Evolutionary conservation across 371 early-diverging fungal species (phyloP), one percentile per base, ranked within the genome.

Genomic region (Nosema muscidifuracis): DNA sequence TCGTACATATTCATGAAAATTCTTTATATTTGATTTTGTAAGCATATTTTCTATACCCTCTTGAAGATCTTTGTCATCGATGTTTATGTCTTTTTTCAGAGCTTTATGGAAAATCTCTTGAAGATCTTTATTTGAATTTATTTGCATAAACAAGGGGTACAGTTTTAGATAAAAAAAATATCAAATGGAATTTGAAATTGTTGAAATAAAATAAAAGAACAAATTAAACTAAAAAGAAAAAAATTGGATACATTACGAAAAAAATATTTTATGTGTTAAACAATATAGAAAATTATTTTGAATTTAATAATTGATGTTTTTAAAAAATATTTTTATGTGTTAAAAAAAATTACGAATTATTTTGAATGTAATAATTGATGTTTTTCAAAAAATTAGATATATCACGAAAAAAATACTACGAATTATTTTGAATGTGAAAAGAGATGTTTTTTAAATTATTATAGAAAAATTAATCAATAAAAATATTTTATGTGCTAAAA

Each of bases 1-100:
- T 15, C 71, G 30, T 13, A 63, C 16, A 38, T 61, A 71, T 56
- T 71, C 71, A 24, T 51, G 38, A 55, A 71, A 51, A 53, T 71
- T 42, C 26, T 34, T 38, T 22, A 71, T 71, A 34, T 62, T 71
- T 63, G 71, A 53, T 63, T 38, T 71, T 38, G n/a, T 40, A 10
- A 71, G 33, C 42, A 71, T 44, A 15, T 53, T 31, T 1, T 22
- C 36, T 13, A 71, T 31, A 10, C 63, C 71, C 10, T 40, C 63
- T 26, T 34, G 24, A 1, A 71, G 18, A n/a, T 71, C 71, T 36
- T 71, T 56, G 2, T 30, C 20, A 6, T 63, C 15, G 0, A 71
- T 40, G 16, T 71, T 56, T 24, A 38, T n/a, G 4, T 38, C 38
- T 12, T 71, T 47, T 61, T 63, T 63, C 7, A 53, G 18, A 4